Evolutionary conservation across 345 rosid genomes (phyloP).

Genomic region (Euphorbia pulcherrima): DNA sequence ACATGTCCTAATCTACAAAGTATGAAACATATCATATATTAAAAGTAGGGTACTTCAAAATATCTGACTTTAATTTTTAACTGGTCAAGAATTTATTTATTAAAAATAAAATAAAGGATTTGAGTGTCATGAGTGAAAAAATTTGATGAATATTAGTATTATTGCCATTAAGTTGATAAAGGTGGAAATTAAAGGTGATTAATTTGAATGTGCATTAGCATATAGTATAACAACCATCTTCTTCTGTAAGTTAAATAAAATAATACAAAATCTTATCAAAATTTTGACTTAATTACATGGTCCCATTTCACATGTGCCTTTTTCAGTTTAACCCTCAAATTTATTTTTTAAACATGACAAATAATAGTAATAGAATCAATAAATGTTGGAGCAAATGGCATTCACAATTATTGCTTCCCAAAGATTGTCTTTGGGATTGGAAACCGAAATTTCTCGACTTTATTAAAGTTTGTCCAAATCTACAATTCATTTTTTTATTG

Average conservation of each 20-base stretch:
- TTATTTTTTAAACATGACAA: neutral
- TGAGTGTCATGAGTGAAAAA: no score
- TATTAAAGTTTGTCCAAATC: conserved; percentile 7
- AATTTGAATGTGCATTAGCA: neutral
- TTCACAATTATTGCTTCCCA: conserved; percentile 28
- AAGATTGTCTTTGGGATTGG: conserved; percentile 19
- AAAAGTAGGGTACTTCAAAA: no score
- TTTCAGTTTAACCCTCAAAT: neutral
- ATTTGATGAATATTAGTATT: no score
- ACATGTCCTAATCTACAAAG: no score
- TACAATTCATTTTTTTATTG: no score
- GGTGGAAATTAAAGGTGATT: conserved; percentile 6
- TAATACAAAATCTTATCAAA: conserved; percentile 1
- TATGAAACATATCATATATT: no score
- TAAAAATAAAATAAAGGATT: no score
- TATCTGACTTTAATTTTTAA: no score
- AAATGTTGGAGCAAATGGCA: conserved; percentile 12
- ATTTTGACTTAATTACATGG: conserved; percentile 10
- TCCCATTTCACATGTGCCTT: conserved; percentile 18
- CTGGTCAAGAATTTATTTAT: no score
- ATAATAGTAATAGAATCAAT: conserved; percentile 9
- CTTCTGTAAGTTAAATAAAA: neutral
- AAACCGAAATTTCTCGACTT: conserved; percentile 16
- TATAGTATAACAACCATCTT: no score
- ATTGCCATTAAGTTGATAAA: neutral